Conservation (phyloP, 2,329 filamentous ascomycete species). For the Fusarium metavorans region DNA sequence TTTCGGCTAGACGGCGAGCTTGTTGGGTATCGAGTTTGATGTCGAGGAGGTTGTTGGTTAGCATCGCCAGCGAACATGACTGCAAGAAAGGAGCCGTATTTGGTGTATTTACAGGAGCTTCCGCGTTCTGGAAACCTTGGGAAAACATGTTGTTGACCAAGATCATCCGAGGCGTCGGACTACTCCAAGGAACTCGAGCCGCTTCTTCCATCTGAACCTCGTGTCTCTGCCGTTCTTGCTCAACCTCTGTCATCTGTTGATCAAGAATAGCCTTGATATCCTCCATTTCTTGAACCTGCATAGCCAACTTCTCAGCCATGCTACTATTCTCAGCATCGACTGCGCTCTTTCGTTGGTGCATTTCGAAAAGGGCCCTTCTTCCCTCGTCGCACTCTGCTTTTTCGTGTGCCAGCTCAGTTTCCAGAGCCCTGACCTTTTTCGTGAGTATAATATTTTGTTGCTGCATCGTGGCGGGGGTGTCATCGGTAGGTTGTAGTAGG, state of each 20-base stretch:
- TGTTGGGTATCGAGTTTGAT: slow-evolving; percentile 1
- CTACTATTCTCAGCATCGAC: background rate
- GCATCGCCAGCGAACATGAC: background rate
- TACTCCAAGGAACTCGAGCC: background rate
- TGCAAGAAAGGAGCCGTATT: background rate
- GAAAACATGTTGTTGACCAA: slow-evolving; percentile 4
- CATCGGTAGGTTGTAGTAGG: background rate
- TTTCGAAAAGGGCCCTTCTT: background rate
- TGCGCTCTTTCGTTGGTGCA: background rate
- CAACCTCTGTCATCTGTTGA: background rate
- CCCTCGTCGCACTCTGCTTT: background rate
- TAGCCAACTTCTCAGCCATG: background rate
- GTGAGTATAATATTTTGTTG: background rate
- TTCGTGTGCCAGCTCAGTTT: background rate
- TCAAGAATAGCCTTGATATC: background rate
- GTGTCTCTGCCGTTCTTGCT: background rate
- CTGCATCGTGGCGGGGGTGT: background rate
- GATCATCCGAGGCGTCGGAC: background rate
- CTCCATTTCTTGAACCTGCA: background rate
- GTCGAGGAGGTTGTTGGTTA: slow-evolving; percentile 7
- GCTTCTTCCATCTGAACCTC: background rate
- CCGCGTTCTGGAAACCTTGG: background rate
- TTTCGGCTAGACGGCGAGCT: background rate
- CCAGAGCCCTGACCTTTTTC: background rate
- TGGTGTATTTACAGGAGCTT: background rate